These are phyloP conservation scores for Schizochytrium sp. DNA, from an alignment of 108 stramenopile species.

Conservation along the genomic window DNA sequence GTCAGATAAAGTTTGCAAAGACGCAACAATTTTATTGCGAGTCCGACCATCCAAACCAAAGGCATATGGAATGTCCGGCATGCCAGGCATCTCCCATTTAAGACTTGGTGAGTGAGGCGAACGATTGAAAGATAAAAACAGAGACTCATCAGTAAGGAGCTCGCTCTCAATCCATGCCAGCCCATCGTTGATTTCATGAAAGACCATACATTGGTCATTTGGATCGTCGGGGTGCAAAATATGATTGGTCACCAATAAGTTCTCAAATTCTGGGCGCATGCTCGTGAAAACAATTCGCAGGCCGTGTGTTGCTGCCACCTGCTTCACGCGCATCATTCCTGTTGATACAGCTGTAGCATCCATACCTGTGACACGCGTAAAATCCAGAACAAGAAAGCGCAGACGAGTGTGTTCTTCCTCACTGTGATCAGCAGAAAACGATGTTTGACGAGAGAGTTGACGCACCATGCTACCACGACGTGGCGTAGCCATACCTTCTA, in stretches of 20 bases:
- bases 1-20: neutral
- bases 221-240: slow-evolving; percentile 29
- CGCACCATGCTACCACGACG: neutral
- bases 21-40: slow-evolving; percentile 23
- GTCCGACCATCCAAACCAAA: slow-evolving; percentile 1
- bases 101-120: neutral
- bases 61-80: slow-evolving; percentile 44
- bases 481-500: neutral
- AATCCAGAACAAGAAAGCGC: slow-evolving; percentile 51
- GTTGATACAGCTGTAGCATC: slow-evolving; percentile 55
- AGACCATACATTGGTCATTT: neutral
- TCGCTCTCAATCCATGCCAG: slow-evolving; percentile 43
- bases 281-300: slow-evolving; percentile 31
- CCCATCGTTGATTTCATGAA: slow-evolving; percentile 27
- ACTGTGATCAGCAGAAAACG: neutral
- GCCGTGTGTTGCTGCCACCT: slow-evolving; percentile 3
- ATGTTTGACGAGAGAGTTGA: slow-evolving; percentile 17
- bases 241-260: slow-evolving; percentile 31
- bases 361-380: slow-evolving; percentile 58
- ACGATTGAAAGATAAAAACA: neutral
- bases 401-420: neutral
- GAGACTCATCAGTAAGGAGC: neutral
- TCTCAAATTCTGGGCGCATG: slow-evolving; percentile 56
- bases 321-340: slow-evolving; percentile 58
- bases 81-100: slow-evolving; percentile 5